Evolutionary conservation across 2,329 filamentous ascomycete species (phyloP).

Genomic region (Fusarium austroafricanum): DNA sequence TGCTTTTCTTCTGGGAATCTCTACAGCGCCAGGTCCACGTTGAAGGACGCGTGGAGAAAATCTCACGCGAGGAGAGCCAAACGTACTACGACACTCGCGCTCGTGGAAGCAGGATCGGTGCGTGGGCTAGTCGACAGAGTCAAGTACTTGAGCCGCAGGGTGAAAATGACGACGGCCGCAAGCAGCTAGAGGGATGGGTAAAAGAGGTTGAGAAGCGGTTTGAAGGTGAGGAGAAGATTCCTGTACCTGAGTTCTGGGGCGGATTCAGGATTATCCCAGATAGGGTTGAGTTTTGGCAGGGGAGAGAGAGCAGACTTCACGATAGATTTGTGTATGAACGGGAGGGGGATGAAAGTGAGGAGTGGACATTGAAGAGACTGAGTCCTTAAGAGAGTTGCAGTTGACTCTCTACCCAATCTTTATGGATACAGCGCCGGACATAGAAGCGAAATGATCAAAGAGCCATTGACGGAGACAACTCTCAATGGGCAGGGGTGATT

Average conservation of each 20-base stretch:
- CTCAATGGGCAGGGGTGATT: neutral
- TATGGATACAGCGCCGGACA: neutral
- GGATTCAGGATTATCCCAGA: conserved; percentile 87
- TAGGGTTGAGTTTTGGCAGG: conserved; percentile 96
- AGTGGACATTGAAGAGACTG: conserved; percentile 77
- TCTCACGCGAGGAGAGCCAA: conserved; percentile 78
- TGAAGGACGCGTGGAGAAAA: conserved; percentile 78
- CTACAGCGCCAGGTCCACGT: conserved; percentile 91
- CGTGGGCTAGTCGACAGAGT: conserved; percentile 94
- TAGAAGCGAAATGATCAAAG: neutral
- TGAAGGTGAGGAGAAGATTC: conserved; percentile 80
- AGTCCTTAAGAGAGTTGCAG: conserved; percentile 62
- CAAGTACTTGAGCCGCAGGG: conserved; percentile 69
- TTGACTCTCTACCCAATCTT: neutral
- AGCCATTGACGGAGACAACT: neutral
- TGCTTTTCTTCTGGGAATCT: conserved; percentile 92
- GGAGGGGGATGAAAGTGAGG: conserved; percentile 53
- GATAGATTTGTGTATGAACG: conserved; percentile 90
- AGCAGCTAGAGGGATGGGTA: conserved; percentile 81
- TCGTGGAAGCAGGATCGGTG: conserved; percentile 85
- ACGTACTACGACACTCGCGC: conserved; percentile 75
- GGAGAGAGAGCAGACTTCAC: conserved; percentile 87
- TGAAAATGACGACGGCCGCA: conserved; percentile 72
- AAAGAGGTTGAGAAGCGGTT: conserved; percentile 81
- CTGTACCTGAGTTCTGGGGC: conserved; percentile 94